Percentiles rank a stretch among this genome's conserved stretches.
Conservation (phyloP, 257 asterid species). For the Parsonsia alboflavescens region DNA sequence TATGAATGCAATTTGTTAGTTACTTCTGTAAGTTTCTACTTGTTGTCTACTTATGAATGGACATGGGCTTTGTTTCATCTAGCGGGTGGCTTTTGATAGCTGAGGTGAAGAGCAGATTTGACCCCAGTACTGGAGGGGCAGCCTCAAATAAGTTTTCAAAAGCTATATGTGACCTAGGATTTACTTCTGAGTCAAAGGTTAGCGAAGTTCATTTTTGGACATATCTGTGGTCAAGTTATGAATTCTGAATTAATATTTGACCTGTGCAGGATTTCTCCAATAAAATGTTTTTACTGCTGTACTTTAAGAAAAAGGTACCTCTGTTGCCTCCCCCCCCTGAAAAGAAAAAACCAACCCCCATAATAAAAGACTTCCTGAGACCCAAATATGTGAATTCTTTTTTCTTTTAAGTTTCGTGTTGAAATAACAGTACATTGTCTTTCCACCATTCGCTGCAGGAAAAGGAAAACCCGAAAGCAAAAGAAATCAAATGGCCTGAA, state of each 20-base stretch:
- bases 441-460: constrained; percentile 32
- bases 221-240: background rate
- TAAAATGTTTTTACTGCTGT: constrained; percentile 75
- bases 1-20: constrained; percentile 23
- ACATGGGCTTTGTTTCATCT: constrained; percentile 18
- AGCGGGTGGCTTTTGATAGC: constrained; percentile 99
- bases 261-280: constrained; percentile 84
- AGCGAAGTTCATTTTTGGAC: constrained; percentile 1
- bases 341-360: no score
- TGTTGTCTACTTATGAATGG: background rate
- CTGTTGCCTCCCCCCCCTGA: no score
- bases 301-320: constrained; percentile 77
- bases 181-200: constrained; percentile 61
- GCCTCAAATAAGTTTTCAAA: constrained; percentile 57
- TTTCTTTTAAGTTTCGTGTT: background rate
- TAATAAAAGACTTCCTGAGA: background rate
- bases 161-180: constrained; percentile 79
- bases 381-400: background rate
- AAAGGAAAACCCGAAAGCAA: constrained; percentile 29
- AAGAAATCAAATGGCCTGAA: constrained; percentile 64
- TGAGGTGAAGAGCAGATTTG: constrained; percentile 93
- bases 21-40: constrained; percentile 7
- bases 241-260: background rate
- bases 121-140: constrained; percentile 85
- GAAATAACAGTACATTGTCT: background rate